A percentile compares a stretch with the other conserved stretches of the same genome.
These are phyloP conservation scores for Serendipita sp. DNA, from an alignment of 768 basidiomycete species.

Conservation along the genomic window DNA sequence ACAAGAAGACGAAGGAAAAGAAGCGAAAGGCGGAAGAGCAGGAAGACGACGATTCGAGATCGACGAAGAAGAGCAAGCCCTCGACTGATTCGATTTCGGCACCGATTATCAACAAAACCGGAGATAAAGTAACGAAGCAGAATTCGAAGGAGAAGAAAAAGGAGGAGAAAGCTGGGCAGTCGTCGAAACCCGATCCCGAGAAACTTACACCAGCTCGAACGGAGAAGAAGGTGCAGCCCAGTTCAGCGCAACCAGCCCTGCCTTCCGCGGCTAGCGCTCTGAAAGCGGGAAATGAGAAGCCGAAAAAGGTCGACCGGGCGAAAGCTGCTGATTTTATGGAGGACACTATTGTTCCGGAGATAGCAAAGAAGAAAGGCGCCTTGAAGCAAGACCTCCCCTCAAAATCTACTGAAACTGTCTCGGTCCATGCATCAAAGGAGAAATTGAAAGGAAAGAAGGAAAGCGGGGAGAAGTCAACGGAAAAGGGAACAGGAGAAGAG, in stretches of 20 bases:
- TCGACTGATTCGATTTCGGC: too few relatives aligned
- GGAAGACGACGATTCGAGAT: not conserved
- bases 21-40: not conserved
- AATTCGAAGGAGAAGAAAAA: not conserved
- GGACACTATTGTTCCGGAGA: not conserved
- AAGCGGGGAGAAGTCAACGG: too few relatives aligned
- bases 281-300: not conserved
- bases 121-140: not conserved
- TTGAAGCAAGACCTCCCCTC: not conserved
- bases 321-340: not conserved
- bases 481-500: not conserved
- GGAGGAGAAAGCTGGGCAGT: not conserved
- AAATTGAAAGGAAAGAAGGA: not conserved
- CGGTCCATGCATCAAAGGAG: conserved; percentile 6
- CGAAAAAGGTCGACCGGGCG: not conserved
- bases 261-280: not conserved
- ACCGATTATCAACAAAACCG: not conserved
- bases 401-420: not conserved
- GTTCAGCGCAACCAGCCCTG: too few relatives aligned
- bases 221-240: too few relatives aligned
- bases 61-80: not conserved
- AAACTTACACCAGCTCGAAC: too few relatives aligned
- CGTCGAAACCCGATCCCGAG: not conserved
- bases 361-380: not conserved
- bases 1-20: not conserved